Conservation (phyloP, 768 basidiomycete species). For the Tulasnella calospora region DNA sequence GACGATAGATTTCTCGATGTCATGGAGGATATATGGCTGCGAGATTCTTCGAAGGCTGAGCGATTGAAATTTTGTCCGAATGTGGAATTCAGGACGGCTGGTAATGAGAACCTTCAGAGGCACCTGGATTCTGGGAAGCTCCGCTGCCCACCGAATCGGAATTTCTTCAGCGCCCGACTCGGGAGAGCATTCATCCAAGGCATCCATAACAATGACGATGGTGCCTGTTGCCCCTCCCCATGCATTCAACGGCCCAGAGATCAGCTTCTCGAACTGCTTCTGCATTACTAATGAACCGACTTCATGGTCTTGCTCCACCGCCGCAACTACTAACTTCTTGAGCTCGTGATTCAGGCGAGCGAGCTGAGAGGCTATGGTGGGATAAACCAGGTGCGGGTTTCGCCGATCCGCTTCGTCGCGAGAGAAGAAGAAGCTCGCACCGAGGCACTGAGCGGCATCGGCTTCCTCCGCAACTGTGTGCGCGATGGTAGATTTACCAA, state of each 20-base stretch:
- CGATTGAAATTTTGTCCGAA: conserved; percentile 16
- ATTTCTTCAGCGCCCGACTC: conserved; percentile 23
- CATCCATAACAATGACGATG: conserved; percentile 39
- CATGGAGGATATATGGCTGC: not conserved
- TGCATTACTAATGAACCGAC: conserved; percentile 27
- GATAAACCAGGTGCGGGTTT: conserved; percentile 32
- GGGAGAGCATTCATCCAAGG: conserved; percentile 37
- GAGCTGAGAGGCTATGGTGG: conserved; percentile 37
- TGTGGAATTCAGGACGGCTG: conserved; percentile 35
- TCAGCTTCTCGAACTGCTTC: conserved; percentile 29
- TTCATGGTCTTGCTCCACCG: conserved; percentile 15
- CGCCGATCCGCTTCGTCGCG: conserved; percentile 29
- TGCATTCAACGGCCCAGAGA: conserved; percentile 24
- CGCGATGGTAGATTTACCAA: conserved; percentile 42
- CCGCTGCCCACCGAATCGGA: conserved; percentile 30
- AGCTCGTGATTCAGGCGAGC: conserved; percentile 28
- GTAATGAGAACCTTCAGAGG: conserved; percentile 38
- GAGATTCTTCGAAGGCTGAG: not conserved
- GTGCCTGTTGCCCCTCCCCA: conserved; percentile 5
- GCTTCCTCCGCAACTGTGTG: conserved; percentile 36
- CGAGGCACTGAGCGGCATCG: conserved; percentile 36
- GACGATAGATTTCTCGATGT: too few relatives aligned
- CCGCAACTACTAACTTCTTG: not conserved
- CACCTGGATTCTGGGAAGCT: conserved; percentile 31
- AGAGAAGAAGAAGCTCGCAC: too few relatives aligned